Evolutionary conservation across 2,329 filamentous ascomycete genomes (phyloP).

Genomic region (Colletotrichum sp.): DNA sequence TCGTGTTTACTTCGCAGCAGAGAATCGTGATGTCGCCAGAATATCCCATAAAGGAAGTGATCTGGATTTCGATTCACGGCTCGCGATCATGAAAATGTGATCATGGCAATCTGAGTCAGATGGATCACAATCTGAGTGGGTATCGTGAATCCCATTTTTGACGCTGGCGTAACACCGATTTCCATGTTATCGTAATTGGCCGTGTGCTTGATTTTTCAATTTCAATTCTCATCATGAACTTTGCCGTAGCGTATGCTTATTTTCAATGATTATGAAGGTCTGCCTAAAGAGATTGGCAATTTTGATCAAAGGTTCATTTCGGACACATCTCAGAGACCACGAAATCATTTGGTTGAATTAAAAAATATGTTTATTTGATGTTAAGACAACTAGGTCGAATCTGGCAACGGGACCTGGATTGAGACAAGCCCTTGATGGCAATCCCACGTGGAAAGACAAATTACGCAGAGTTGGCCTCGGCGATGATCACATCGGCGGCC

Average conservation of each 20-base stretch:
- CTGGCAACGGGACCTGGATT: neutral
- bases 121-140: neutral
- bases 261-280: neutral
- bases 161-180: neutral
- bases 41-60: neutral
- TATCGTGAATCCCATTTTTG: neutral
- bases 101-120: neutral
- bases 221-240: neutral
- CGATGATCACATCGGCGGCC: conserved; percentile 45
- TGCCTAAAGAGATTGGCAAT: neutral
- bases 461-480: conserved; percentile 14
- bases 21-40: neutral
- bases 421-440: neutral
- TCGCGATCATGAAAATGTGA: neutral
- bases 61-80: neutral
- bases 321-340: neutral
- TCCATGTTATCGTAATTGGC: neutral
- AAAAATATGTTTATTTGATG: neutral
- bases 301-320: neutral
- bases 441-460: neutral
- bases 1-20: neutral
- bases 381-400: neutral
- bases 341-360: neutral
- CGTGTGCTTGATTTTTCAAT: neutral
- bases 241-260: neutral